Evolutionary conservation across 2,329 filamentous ascomycete genomes (phyloP).

Genomic region (Colletotrichum abscissum): DNA sequence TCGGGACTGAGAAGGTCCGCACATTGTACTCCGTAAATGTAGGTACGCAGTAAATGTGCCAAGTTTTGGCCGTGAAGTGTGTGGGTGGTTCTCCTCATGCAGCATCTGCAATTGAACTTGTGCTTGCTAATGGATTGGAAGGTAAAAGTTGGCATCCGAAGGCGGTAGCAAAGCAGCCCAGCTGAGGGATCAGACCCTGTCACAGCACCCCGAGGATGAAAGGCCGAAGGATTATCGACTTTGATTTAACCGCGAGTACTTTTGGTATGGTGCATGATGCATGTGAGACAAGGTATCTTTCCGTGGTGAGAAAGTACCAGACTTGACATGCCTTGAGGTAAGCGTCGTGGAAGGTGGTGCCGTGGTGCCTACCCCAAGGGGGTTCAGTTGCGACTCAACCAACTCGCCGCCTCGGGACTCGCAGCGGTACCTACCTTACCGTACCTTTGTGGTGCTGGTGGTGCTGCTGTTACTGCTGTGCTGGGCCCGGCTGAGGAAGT

Average conservation of each 20-base stretch:
- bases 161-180: conserved; percentile 3
- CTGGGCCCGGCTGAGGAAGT: background rate
- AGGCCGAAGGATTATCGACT: background rate
- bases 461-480: background rate
- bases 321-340: no score
- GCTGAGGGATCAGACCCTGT: conserved; percentile 32
- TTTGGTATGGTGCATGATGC: background rate
- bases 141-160: background rate
- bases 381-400: no score
- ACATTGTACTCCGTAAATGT: background rate
- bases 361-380: no score
- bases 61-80: background rate
- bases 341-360: no score
- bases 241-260: background rate
- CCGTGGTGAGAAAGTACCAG: background rate
- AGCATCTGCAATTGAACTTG: background rate
- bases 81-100: background rate
- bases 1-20: background rate
- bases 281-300: background rate
- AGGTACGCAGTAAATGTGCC: no score
- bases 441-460: background rate
- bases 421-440: background rate
- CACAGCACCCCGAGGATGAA: conserved; percentile 6
- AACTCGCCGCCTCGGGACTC: no score
- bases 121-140: background rate